Conservation (phyloP, 805 yeast species). For the Kodamaea nitidulidarum region DNA sequence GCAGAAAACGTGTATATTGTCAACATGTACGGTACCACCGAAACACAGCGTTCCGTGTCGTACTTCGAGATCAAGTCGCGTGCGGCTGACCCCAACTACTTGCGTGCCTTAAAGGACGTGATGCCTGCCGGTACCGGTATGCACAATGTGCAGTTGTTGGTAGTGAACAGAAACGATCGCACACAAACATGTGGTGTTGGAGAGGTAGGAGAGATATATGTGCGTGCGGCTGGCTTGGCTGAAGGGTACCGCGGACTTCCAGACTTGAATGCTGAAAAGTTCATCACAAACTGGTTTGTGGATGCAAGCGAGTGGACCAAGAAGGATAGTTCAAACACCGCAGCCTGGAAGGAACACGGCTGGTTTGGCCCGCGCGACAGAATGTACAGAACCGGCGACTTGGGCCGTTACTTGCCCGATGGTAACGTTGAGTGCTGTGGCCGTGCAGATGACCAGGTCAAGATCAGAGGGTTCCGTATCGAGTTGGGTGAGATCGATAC, state of each 20-base stretch:
- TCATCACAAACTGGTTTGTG: conserved; percentile 88
- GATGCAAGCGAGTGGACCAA: conserved; percentile 59
- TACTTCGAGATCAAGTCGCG: conserved; percentile 84
- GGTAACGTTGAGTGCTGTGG: conserved; percentile 99
- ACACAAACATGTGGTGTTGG: conserved; percentile 96
- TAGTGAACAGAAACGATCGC: conserved; percentile 86
- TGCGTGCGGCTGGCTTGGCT: conserved; percentile 96
- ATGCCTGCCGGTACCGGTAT: conserved; percentile 99
- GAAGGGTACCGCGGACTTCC: conserved; percentile 94
- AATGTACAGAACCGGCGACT: conserved; percentile 93
- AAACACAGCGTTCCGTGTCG: conserved; percentile 97
- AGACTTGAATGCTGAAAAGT: conserved; percentile 81
- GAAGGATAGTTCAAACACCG: conserved; percentile 46
- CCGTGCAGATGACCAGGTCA: conserved; percentile 98
- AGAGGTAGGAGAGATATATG: conserved; percentile 97
- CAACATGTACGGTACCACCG: conserved; percentile 99
- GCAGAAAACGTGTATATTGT: conserved; percentile 88
- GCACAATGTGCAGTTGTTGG: conserved; percentile 89
- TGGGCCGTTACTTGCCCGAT: conserved; percentile 94
- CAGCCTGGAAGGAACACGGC: conserved; percentile 64
- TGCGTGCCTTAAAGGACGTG: conserved; percentile 83
- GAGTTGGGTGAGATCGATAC: conserved; percentile 98
- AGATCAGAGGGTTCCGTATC: conserved; percentile 96
- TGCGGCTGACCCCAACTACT: conserved; percentile 61
- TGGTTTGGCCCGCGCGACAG: conserved; percentile 97